Base-by-base conservation (phyloP, 805 yeast genomes). In the Nakazawaea laoshanensis region DNA sequence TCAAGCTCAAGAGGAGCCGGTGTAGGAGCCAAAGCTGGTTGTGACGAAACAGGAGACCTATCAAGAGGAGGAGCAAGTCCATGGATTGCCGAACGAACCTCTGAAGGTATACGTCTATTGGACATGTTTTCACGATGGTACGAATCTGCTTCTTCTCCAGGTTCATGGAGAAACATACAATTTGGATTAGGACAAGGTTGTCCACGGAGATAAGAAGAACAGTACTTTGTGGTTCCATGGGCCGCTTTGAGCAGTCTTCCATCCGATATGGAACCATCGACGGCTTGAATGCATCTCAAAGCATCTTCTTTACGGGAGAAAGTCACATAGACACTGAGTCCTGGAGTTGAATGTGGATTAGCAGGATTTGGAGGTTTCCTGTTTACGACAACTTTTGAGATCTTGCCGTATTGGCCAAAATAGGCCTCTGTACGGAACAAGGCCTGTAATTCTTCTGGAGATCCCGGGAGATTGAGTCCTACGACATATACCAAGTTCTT, bases 81-180 rank as follows among this genome's bases (percentile, higher is more conserved):
- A 35, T 56, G 56, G 21, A 59, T 47, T 16, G 59, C 59, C 5
- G 50, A 44, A 38, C 57, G 48, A 37, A 49, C 57, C 30, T 49
- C 51, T 15, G 19, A 19, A 18, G 25, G 35, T 30, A 44, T 49
- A 44, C 75, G 77, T 52, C 83, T 80, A 3, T 92, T 82, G 4
- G 87, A 76, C 48, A 84, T 65, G 49, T 84, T 94, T 50, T 84
- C 87, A 56, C 96, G 77, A 18, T 95, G 85, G 59, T 84, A 89
- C 8, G 95, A 82, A 49, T 92, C 98, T 2, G 97, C 97, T 56
- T 92, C 98, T 63, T 92, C 99, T 38, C 99, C 98, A 5, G 98
- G 98, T 58, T 92, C 98, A 55, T 92, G 99, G 48, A 92, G 67
- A 50, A 92, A 92, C 98, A 92, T 92, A 68, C 99, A 92, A 51